Evolutionary conservation across 768 basidiomycete species (phyloP).

Genomic region (Auriscalpium microsporum): DNA sequence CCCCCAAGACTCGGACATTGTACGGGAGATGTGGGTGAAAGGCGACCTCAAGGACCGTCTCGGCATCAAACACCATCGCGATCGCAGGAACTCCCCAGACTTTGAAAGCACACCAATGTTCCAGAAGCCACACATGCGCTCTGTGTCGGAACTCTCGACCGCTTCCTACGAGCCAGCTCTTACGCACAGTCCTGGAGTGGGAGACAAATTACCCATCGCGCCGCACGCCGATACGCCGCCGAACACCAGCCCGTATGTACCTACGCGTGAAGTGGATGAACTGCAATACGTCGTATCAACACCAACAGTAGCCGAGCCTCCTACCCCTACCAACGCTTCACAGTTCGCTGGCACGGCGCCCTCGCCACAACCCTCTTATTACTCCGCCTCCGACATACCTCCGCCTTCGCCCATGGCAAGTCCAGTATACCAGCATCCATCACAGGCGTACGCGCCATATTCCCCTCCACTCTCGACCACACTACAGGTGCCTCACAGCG

Average conservation of each 20-base stretch:
- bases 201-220: slow-evolving; percentile 1
- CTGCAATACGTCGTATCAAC: background rate
- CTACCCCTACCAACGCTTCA: slow-evolving; percentile 10
- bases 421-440: slow-evolving; percentile 11
- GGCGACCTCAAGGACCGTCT: slow-evolving; percentile 79
- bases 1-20: slow-evolving; percentile 82
- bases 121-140: slow-evolving; percentile 51
- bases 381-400: slow-evolving; percentile 46
- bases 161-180: slow-evolving; percentile 42
- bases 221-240: background rate
- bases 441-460: slow-evolving; percentile 27
- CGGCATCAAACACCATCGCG: slow-evolving; percentile 55
- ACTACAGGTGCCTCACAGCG: slow-evolving; percentile 26
- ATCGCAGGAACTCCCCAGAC: slow-evolving; percentile 38
- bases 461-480: slow-evolving; percentile 31
- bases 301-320: background rate
- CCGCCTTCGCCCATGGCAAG: slow-evolving; percentile 51
- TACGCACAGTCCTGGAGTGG: slow-evolving; percentile 23
- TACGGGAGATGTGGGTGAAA: slow-evolving; percentile 85
- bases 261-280: background rate
- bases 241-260: background rate
- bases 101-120: slow-evolving; percentile 71
- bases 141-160: slow-evolving; percentile 52
- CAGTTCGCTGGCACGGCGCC: slow-evolving; percentile 1
- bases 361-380: slow-evolving; percentile 45